Percentiles rank a stretch among this genome's conserved stretches.
Conservation (phyloP, 148 eudicot genomes). For the Oxyria digyna region DNA sequence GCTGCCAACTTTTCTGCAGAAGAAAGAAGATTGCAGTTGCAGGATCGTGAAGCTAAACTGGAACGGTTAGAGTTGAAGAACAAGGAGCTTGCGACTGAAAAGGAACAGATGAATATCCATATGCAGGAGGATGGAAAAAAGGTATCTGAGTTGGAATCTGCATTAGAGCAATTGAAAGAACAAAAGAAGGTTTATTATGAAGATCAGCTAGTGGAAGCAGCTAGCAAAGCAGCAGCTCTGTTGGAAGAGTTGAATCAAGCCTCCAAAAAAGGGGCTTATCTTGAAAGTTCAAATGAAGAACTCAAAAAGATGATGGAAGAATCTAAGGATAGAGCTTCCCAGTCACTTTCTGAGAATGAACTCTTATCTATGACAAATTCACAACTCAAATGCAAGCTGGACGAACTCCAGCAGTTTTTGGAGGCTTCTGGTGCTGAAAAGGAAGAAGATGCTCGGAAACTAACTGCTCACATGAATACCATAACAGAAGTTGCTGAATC, state of each 20-base stretch:
- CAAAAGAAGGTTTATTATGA: too few relatives aligned
- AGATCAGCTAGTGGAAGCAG: too few relatives aligned
- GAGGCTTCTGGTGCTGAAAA: conserved; percentile 34
- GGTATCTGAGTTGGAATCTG: conserved; percentile 13
- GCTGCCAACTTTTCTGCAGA: too few relatives aligned
- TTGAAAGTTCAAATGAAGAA: too few relatives aligned
- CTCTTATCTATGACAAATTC: too few relatives aligned
- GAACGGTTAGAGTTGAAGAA: conserved; percentile 24
- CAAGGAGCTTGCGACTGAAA: conserved; percentile 18
- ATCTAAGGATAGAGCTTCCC: conserved; percentile 51
- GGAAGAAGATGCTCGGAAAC: conserved; percentile 43
- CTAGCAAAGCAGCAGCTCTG: too few relatives aligned
- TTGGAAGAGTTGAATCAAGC: too few relatives aligned
- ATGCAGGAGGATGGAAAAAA: not conserved
- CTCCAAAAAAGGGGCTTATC: too few relatives aligned
- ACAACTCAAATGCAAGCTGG: conserved; percentile 46
- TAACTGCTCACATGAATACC: conserved; percentile 56
- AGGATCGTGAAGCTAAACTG: conserved; percentile 24
- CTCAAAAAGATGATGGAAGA: too few relatives aligned
- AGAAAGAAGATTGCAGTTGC: conserved; percentile 20
- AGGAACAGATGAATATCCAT: not conserved
- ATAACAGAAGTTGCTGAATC: conserved; percentile 36
- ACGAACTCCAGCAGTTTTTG: conserved; percentile 50
- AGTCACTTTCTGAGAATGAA: conserved; percentile 40
- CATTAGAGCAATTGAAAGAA: not conserved